These are phyloP conservation scores for Auricularia sp. DNA, from an alignment of 768 basidiomycete species.

Conservation along the genomic window DNA sequence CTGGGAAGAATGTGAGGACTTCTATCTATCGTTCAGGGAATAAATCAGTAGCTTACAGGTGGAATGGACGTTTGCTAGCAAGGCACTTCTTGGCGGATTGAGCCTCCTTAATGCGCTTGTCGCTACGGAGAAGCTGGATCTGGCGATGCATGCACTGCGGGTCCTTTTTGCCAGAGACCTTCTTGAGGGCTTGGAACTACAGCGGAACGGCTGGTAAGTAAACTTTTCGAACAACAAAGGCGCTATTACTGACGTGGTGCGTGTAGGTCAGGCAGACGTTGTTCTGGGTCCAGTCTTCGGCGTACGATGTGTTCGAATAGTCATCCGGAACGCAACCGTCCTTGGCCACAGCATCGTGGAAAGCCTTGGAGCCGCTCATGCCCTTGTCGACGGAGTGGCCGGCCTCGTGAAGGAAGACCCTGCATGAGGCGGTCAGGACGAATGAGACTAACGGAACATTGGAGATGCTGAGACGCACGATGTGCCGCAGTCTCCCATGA, in stretches of 20 bases:
- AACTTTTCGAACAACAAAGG: background rate
- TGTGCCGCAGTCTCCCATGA: background rate
- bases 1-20: background rate
- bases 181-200: background rate
- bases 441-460: too few species aligned
- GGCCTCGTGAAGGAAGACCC: background rate
- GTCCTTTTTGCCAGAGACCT: background rate
- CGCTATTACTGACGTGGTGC: background rate
- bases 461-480: background rate
- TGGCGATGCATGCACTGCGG: background rate
- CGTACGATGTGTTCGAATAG: background rate
- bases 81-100: background rate
- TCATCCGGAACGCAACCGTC: background rate
- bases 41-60: background rate
- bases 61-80: background rate
- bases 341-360: background rate
- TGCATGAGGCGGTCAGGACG: background rate
- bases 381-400: background rate
- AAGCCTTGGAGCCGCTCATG: background rate
- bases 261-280: background rate
- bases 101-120: background rate
- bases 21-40: background rate
- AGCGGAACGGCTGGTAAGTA: background rate
- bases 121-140: background rate
- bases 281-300: slow-evolving; percentile 1